Conservation (phyloP, 2,329 filamentous ascomycete species). For the Neonectria hederae region DNA sequence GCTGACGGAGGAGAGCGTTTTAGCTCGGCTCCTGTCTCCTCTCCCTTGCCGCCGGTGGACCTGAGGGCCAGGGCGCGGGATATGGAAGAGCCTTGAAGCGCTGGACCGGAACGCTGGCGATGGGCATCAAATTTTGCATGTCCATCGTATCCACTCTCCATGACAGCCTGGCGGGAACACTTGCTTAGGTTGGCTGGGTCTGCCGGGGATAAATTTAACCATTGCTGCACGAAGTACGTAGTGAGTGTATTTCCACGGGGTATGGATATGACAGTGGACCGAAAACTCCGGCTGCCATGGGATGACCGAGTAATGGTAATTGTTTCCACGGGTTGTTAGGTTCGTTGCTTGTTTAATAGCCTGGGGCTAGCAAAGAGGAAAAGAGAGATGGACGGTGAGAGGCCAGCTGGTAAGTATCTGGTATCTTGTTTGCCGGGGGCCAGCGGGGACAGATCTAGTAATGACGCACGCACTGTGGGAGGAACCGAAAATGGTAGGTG, state of each 20-base stretch:
- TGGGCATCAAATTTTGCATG: conserved; percentile 30
- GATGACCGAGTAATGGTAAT: conserved; percentile 2
- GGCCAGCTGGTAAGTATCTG: conserved; percentile 16
- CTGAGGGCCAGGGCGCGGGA: conserved; percentile 30
- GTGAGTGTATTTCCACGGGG: background rate
- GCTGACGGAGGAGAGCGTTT: conserved; percentile 35
- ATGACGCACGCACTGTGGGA: conserved; percentile 34
- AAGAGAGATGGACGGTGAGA: conserved; percentile 19
- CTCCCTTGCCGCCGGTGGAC: conserved; percentile 39
- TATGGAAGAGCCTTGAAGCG: conserved; percentile 29
- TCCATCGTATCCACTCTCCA: conserved; percentile 25
- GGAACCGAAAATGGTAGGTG: conserved; percentile 11
- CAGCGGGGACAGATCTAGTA: conserved; percentile 38
- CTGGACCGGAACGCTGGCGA: conserved; percentile 34
- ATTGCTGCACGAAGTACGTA: background rate
- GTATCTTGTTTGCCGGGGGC: conserved; percentile 32
- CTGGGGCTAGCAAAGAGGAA: conserved; percentile 4
- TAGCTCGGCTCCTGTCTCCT: conserved; percentile 34
- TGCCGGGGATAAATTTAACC: conserved; percentile 8
- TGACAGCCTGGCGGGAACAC: conserved; percentile 14
- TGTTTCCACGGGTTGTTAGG: conserved; percentile 12
- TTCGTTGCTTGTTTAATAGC: conserved; percentile 28
- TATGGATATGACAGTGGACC: background rate
- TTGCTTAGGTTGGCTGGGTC: conserved; percentile 9
- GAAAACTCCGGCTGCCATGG: conserved; percentile 7